These are phyloP conservation scores for Luzula sylvatica DNA, from an alignment of 176 grass and related monocot genomes.

Conservation along the genomic window DNA sequence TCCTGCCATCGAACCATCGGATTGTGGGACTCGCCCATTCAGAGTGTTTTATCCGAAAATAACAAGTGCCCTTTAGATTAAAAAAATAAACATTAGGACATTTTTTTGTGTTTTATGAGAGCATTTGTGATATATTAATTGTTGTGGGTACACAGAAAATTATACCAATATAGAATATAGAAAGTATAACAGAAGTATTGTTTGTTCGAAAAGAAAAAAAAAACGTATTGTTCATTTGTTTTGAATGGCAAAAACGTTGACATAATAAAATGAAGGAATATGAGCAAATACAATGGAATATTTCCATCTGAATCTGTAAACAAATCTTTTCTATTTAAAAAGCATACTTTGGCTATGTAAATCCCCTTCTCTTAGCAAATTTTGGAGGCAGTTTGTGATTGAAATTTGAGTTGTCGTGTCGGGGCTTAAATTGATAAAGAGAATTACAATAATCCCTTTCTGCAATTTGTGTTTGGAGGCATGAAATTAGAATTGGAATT, in stretches of 20 bases:
- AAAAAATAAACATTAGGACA: no score
- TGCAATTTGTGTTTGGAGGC: no score
- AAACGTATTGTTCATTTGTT: no score
- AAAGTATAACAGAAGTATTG: no score
- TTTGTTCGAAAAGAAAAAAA: no score
- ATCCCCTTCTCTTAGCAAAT: conserved; percentile 32
- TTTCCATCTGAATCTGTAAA: conserved; percentile 28
- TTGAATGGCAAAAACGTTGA: no score
- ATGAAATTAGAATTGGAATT: no score
- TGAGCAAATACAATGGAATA: conserved; percentile 62
- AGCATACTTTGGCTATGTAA: conserved; percentile 64
- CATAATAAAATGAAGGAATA: conserved; percentile 36
- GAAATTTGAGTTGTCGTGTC: conserved; percentile 31
- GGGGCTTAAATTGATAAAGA: conserved; percentile 70
- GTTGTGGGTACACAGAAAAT: no score
- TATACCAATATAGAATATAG: no score
- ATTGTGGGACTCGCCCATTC: conserved; percentile 45
- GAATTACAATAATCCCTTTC: conserved; percentile 52
- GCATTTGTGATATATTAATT: no score
- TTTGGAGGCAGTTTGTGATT: background rate
- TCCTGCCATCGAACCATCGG: conserved; percentile 62
- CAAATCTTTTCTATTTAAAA: conserved; percentile 46
- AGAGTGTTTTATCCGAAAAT: conserved; percentile 72
- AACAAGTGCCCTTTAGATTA: conserved; percentile 37
- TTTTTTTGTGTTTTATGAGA: no score